Evolutionary conservation across 2,329 filamentous ascomycete species (phyloP), one percentile per base, ranked within the genome.

Genomic region (Colletotrichum sp.): DNA sequence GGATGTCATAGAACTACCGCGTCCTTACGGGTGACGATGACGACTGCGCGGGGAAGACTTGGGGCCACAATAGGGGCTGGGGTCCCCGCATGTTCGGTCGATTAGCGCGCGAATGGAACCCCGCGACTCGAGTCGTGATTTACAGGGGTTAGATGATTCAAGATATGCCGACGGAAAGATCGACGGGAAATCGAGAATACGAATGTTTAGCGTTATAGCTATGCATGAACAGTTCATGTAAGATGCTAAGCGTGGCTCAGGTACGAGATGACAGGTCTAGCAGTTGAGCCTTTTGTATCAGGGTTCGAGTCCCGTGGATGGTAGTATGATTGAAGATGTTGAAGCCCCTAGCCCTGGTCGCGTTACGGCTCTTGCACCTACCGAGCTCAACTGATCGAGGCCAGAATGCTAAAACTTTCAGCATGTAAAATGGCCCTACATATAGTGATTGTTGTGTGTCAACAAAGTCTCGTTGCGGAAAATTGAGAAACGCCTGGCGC

Each of bases 81-180:
- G 63, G 34, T 72, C 62, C 34, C 70, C 70, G 70, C 70, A 67
- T 64, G 44, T 62, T 72, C 70, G 62, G 70, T 67, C 49, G 70
- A 72, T 72, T 72, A 34, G 62, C 62, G 70, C 70, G 62, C 70
- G 62, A 67, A 72, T 72, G 63, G 27, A 36, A 67, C 61, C 44
- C 27, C 19, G 29, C 16, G 69, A 66, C 13, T 71, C 61, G 36
- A 36, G 49, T 11, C 29, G 22, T 59, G 55, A 6, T 29, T 59
- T 29, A 27, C 44, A 52, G 44, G 44, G 44, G 44, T 3, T 12
- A 49, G 39, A 12, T 5, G 44, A 22, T 49, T 5, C 4, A 6
- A 12, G 1, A 49, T 5, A 12, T 49, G 44, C 44, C 44, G 44
- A 22, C 6, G 11, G 6, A 13, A 22, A 52, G 44, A 22, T 52